Percentiles rank a stretch among this genome's conserved stretches.
phyloP scores from a whole-genome alignment of 352 stramenopile species.

The Phytophthora multivora region DNA sequence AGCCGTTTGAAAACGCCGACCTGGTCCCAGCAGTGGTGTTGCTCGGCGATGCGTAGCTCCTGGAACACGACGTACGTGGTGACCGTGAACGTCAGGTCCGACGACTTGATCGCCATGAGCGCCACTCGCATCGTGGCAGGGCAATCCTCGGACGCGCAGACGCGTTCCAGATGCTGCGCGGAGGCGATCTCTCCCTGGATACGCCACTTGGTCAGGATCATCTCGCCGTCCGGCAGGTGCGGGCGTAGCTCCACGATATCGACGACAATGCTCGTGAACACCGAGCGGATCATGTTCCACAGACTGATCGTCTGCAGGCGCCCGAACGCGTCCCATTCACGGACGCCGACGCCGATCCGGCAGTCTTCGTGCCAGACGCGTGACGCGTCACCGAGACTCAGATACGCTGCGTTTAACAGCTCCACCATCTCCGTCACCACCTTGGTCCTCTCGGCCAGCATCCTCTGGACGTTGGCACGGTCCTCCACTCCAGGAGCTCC shows the following conservation, averaged over 20 bases:
- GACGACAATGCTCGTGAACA: slow-evolving; percentile 77
- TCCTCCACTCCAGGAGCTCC: slow-evolving; percentile 13
- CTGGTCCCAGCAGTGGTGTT: slow-evolving; percentile 86
- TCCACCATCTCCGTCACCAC: slow-evolving; percentile 85
- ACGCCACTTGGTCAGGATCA: slow-evolving; percentile 87
- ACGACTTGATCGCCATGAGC: slow-evolving; percentile 80
- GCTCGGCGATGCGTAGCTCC: slow-evolving; percentile 66
- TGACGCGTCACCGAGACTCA: slow-evolving; percentile 69
- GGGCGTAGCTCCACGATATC: slow-evolving; percentile 82
- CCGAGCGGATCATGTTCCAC: slow-evolving; percentile 83
- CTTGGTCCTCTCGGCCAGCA: slow-evolving; percentile 71
- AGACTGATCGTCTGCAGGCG: slow-evolving; percentile 75
- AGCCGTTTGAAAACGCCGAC: slow-evolving; percentile 83
- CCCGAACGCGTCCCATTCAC: slow-evolving; percentile 81
- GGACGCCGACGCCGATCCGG: slow-evolving; percentile 72
- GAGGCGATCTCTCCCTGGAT: slow-evolving; percentile 81
- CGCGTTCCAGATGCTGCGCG: slow-evolving; percentile 57
- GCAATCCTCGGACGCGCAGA: slow-evolving; percentile 75
- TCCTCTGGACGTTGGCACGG: slow-evolving; percentile 50
- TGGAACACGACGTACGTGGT: slow-evolving; percentile 87
- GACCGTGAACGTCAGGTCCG: slow-evolving; percentile 83
- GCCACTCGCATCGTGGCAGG: slow-evolving; percentile 67
- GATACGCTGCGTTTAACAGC: slow-evolving; percentile 67
- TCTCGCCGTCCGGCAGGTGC: slow-evolving; percentile 76
- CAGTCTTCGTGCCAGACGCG: slow-evolving; percentile 81